Evolutionary conservation across 2,329 filamentous ascomycete genomes (phyloP).

Genomic region (Eurotiales sp.): DNA sequence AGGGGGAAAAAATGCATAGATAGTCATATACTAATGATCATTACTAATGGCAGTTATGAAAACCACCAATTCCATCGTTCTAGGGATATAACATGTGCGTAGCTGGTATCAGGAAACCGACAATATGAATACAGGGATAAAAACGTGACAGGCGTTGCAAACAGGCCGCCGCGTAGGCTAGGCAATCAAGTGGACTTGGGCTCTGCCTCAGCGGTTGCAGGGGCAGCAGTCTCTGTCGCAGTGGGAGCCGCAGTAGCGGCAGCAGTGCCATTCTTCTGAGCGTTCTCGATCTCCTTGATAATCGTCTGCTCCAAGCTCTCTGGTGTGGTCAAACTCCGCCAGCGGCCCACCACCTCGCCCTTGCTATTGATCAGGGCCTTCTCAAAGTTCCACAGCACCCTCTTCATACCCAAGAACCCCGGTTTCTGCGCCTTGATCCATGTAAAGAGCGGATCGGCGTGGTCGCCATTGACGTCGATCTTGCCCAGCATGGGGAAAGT

Average conservation of each 20-base stretch:
- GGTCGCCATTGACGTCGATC: slow-evolving; percentile 86
- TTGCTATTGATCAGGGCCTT: slow-evolving; percentile 90
- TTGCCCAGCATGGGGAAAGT: slow-evolving; percentile 89
- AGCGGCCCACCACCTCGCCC: slow-evolving; percentile 78
- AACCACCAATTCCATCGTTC: background rate
- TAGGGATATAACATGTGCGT: background rate
- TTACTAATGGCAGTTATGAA: background rate
- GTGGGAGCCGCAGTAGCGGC: slow-evolving; percentile 2
- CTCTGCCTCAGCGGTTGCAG: slow-evolving; percentile 8
- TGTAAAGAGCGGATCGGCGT: slow-evolving; percentile 73
- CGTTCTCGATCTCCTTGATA: slow-evolving; percentile 66
- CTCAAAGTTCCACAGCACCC: slow-evolving; percentile 99
- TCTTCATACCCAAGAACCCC: slow-evolving; percentile 81
- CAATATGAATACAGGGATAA: background rate
- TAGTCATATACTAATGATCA: background rate
- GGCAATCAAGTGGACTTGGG: slow-evolving; percentile 4
- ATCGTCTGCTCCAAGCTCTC: slow-evolving; percentile 73
- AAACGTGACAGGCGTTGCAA: background rate
- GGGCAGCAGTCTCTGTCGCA: slow-evolving; percentile 6
- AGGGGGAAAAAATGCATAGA: too few species aligned
- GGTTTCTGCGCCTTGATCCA: slow-evolving; percentile 71
- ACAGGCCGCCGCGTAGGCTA: too few species aligned
- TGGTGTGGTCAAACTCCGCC: slow-evolving; percentile 85
- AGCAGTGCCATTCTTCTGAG: slow-evolving; percentile 33
- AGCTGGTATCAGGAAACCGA: slow-evolving; percentile 9